phyloP scores from a whole-genome alignment of 1,284 basidiomycete species.

The Thelephora terrestris region DNA sequence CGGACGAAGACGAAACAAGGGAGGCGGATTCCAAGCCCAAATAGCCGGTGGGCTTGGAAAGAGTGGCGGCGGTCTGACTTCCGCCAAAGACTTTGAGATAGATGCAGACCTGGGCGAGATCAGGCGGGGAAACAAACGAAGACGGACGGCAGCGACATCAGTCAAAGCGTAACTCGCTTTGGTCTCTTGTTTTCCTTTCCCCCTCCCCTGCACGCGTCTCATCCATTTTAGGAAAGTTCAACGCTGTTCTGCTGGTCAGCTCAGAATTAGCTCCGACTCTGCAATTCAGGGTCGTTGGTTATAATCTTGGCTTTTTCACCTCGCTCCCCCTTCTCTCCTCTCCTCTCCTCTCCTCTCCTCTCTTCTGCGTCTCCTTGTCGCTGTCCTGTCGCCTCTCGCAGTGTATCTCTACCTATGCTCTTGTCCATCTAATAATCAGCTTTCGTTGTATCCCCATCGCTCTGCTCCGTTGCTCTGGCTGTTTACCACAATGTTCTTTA shows the following conservation, averaged over 20 bases:
- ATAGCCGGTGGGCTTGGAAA: conserved; percentile 54
- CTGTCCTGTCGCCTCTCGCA: conserved; percentile 1
- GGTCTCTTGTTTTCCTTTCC: neutral
- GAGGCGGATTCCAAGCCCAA: conserved; percentile 37
- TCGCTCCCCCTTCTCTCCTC: conserved; percentile 2
- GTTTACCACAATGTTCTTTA: conserved; percentile 60
- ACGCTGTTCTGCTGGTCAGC: too few species aligned
- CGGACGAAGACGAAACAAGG: conserved; percentile 46
- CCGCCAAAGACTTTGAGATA: conserved; percentile 54
- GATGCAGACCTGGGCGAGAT: conserved; percentile 70
- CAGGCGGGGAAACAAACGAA: conserved; percentile 57
- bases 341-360: neutral
- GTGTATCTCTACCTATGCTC: neutral
- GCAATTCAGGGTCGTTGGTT: too few species aligned
- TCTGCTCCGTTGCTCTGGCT: neutral
- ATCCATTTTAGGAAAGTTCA: too few species aligned
- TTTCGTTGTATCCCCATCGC: neutral
- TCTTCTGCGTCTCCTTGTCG: neutral
- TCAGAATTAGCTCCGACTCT: too few species aligned
- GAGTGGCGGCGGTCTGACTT: conserved; percentile 41
- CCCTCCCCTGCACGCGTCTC: too few species aligned
- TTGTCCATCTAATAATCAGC: neutral
- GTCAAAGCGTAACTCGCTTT: neutral
- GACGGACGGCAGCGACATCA: conserved; percentile 33
- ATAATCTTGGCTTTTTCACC: neutral